These are phyloP conservation scores for Lepraria neglecta DNA, from an alignment of 495 filamentous ascomycete species.

Conservation along the genomic window DNA sequence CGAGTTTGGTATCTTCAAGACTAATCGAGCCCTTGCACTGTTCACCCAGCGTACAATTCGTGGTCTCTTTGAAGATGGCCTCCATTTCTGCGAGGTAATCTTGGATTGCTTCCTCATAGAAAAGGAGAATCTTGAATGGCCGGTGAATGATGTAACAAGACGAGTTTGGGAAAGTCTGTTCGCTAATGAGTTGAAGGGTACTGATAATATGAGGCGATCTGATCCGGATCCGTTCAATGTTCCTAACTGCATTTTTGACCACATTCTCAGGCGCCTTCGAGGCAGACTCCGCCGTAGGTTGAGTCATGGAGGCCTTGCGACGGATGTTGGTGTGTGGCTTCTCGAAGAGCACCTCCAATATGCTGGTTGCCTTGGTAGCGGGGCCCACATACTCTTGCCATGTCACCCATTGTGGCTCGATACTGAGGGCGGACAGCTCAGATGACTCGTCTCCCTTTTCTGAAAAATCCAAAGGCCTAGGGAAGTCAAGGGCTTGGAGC, in stretches of 20 bases:
- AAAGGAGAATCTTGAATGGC: constrained; percentile 28
- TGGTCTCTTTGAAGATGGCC: constrained; percentile 19
- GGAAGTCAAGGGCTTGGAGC: constrained; percentile 13
- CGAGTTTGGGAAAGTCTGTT: constrained; percentile 22
- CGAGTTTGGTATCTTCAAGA: background rate
- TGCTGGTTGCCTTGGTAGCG: constrained; percentile 14
- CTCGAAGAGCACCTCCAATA: constrained; percentile 22
- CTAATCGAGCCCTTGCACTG: constrained; percentile 15
- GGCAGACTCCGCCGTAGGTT: background rate
- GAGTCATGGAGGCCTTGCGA: constrained; percentile 11
- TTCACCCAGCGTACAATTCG: constrained; percentile 14
- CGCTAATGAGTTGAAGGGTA: constrained; percentile 19
- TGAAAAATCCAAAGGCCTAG: constrained; percentile 6
- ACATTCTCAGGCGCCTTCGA: constrained; percentile 10
- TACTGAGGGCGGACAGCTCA: constrained; percentile 13
- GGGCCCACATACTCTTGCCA: constrained; percentile 24
- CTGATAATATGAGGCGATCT: constrained; percentile 26
- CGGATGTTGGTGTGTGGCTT: constrained; percentile 20
- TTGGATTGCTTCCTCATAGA: constrained; percentile 24
- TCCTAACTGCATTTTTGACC: background rate
- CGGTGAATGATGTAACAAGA: constrained; percentile 26
- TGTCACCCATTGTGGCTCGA: constrained; percentile 23
- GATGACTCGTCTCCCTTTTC: constrained; percentile 23
- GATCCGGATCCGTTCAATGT: constrained; percentile 28
- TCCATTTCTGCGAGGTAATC: constrained; percentile 24